Base-by-base conservation (phyloP, 768 basidiomycete genomes). In the Gloeopeniophorella convolvens region DNA sequence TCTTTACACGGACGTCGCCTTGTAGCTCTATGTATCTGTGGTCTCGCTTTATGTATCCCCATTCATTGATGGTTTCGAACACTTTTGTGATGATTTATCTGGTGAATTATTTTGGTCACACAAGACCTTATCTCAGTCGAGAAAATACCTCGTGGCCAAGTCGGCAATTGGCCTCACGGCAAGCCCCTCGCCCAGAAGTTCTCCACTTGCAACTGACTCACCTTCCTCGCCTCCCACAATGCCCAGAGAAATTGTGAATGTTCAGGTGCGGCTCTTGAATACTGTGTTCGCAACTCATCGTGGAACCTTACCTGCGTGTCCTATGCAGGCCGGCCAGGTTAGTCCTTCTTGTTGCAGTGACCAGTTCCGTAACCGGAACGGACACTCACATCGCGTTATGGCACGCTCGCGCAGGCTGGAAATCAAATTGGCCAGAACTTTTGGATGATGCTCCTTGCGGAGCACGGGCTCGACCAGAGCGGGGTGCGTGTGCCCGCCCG, bases 371-470 rank as follows among this genome's bases (percentile, higher is more conserved):
- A 34, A 32, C 15, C 34, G 42, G 46, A 33, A 39, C 26, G 34
- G 18, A 45, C 15, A 34, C 20, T 24, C 26, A 44, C n/a, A n/a
- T n/a, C n/a, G 16, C 42, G 21, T 51, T 57, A 39, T 9, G 31
- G 27, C 23, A 31, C 10, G 27, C 27, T 18, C 45, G 54, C 48
- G 54, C 55, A 83, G 80, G 84, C 84, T 24, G 81, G 84, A 56
- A 85, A 84, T 60, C 82, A 83, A 67, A 78, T 89, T 36, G 90
- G 91, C 45, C 86, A 89, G 60, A 76, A 77, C 37, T 98, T 95
- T 66, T 96, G 93, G 93, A 74, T 83, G 52, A 82, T 85, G 77
- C 78, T 95, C 49, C 74, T 96, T 20, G 78, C 80, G 13, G 89
- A 93, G 68, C 91, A 93, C 65, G 91, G 90, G 0, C 72, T 93